Percentiles rank a stretch among this genome's conserved stretches.
phyloP scores from a whole-genome alignment of 1,284 basidiomycete genomes.

The Mycosarcoma maydis region DNA sequence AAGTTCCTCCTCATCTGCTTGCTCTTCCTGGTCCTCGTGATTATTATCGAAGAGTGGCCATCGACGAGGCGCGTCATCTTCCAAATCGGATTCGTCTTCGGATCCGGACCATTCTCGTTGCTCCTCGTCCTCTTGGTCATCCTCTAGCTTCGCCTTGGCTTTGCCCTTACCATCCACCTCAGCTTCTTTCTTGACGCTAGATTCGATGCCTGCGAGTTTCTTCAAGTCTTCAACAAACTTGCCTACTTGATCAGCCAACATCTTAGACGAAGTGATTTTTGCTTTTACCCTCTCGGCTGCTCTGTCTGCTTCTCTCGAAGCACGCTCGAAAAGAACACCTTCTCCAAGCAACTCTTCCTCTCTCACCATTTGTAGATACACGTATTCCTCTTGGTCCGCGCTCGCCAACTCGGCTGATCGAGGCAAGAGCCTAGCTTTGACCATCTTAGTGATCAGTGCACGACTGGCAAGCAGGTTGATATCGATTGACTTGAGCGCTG shows the following conservation, averaged over 20 bases:
- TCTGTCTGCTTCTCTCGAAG: constrained; percentile 39
- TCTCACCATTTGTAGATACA: constrained; percentile 26
- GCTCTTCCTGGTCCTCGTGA: constrained; percentile 15
- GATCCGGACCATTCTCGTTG: constrained; percentile 46
- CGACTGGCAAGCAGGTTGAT: constrained; percentile 32
- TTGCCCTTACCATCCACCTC: constrained; percentile 23
- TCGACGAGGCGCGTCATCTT: constrained; percentile 11
- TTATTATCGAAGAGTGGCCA: constrained; percentile 4
- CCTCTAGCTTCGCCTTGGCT: constrained; percentile 20
- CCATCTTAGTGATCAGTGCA: constrained; percentile 53
- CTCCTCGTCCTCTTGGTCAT: constrained; percentile 27
- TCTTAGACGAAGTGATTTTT: constrained; percentile 80
- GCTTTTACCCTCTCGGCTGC: constrained; percentile 75
- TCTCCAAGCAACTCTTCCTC: constrained; percentile 58
- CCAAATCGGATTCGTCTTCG: constrained; percentile 39
- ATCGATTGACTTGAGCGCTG: constrained; percentile 74
- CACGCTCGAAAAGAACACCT: constrained; percentile 33
- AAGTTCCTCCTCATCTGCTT: constrained; percentile 32
- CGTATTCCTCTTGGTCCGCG: constrained; percentile 1
- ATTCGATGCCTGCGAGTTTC: constrained; percentile 27
- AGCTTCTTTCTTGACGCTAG: constrained; percentile 1
- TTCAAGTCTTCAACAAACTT: constrained; percentile 70
- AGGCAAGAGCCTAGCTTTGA: constrained; percentile 53
- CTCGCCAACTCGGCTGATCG: constrained; percentile 5
- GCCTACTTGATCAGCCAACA: constrained; percentile 75